Evolutionary conservation across 2,329 filamentous ascomycete species (phyloP).

Genomic region (Fusarium sp.): DNA sequence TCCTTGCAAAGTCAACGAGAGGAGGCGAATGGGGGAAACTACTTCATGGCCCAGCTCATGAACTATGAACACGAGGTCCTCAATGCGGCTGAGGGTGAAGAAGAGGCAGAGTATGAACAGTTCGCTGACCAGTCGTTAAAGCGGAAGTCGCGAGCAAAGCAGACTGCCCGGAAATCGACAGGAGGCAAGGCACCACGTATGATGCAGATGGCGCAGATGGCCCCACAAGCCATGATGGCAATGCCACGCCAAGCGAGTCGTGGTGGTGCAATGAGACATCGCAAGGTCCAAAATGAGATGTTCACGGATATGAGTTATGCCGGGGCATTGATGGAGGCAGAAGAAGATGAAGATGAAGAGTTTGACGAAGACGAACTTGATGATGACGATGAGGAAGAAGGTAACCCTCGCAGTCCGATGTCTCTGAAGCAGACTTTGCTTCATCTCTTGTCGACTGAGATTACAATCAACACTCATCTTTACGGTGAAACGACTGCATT

Average conservation of each 20-base stretch:
- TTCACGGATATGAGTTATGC: too few species aligned
- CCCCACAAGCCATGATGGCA: too few species aligned
- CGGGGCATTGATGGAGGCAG: too few species aligned
- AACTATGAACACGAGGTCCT: slow-evolving; percentile 44
- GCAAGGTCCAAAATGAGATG: not conserved
- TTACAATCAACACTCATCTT: slow-evolving; percentile 58
- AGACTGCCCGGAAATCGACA: not conserved
- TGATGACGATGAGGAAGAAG: slow-evolving; percentile 22
- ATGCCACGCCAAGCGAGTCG: not conserved
- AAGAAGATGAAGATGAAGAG: slow-evolving; percentile 18
- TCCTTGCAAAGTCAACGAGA: slow-evolving; percentile 50
- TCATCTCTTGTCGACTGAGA: slow-evolving; percentile 61
- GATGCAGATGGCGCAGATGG: too few species aligned
- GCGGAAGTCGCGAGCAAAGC: not conserved
- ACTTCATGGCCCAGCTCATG: slow-evolving; percentile 61
- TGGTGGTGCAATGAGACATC: slow-evolving; percentile 3
- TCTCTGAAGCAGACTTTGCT: slow-evolving; percentile 62
- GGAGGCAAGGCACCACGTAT: too few species aligned
- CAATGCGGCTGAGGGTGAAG: slow-evolving; percentile 51
- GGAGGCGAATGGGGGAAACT: slow-evolving; percentile 53
- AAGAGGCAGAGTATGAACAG: slow-evolving; percentile 52
- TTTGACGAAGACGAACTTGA: slow-evolving; percentile 11
- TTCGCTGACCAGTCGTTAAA: slow-evolving; percentile 7
- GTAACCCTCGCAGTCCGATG: slow-evolving; percentile 50
- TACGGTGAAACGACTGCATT: slow-evolving; percentile 60